Conservation (phyloP, 305 asterid species). For the Petunia hybrid region DNA sequence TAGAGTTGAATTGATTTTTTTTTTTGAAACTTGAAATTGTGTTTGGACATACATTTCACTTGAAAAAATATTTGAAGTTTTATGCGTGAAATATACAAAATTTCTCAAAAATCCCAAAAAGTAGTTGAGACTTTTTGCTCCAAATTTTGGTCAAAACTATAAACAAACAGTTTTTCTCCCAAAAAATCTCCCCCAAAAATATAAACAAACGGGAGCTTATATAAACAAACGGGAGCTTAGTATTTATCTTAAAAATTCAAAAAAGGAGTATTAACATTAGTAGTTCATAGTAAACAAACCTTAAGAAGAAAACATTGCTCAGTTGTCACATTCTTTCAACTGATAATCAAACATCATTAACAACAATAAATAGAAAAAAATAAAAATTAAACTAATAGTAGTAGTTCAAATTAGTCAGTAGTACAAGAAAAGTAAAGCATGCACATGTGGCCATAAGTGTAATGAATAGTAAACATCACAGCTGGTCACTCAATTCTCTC, state of each 20-base stretch:
- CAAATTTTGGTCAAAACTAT: too few species aligned
- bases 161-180: too few species aligned
- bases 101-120: too few species aligned
- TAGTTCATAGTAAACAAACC: background rate
- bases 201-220: too few species aligned
- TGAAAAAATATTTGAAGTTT: too few species aligned
- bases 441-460: conserved; percentile 36
- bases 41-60: too few species aligned
- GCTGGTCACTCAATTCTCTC: conserved; percentile 31
- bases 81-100: too few species aligned
- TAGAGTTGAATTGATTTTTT: too few species aligned
- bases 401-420: conserved; percentile 4
- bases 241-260: background rate
- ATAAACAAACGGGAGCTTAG: too few species aligned
- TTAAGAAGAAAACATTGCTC: background rate
- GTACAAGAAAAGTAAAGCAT: conserved; percentile 18
- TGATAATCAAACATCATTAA: background rate
- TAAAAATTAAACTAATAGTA: background rate
- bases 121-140: too few species aligned
- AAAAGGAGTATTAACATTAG: background rate
- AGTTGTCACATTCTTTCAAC: background rate
- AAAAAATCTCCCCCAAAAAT: too few species aligned
- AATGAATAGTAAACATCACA: conserved; percentile 33
- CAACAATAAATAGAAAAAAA: background rate
- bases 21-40: too few species aligned